Conservation (phyloP, 2,329 filamentous ascomycete genomes). For the Fusarium sp. region DNA sequence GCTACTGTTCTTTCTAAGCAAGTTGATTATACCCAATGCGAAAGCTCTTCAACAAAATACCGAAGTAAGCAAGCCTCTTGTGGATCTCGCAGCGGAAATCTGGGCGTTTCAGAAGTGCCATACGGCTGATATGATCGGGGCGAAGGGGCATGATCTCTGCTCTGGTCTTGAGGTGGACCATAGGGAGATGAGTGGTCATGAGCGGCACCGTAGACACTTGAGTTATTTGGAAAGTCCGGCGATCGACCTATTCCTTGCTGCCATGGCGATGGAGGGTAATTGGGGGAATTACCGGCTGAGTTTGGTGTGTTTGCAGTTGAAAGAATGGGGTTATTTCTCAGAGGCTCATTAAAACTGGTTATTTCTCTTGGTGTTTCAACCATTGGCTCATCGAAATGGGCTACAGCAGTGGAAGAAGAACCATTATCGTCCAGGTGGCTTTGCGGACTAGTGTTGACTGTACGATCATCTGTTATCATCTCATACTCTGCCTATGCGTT, state of each 20-base stretch:
- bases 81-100: conserved; percentile 52
- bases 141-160: conserved; percentile 13
- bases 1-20: fast-evolving
- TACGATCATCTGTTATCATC: not conserved
- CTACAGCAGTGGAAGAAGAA: not conserved
- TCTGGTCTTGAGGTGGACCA: conserved; percentile 11
- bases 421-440: conserved; percentile 1
- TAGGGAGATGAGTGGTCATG: conserved; percentile 34
- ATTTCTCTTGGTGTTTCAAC: not conserved
- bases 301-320: conserved; percentile 6
- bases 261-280: conserved; percentile 29
- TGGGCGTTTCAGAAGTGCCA: conserved; percentile 12
- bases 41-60: conserved; percentile 58
- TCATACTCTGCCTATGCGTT: no score
- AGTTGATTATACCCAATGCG: conserved; percentile 53
- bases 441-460: conserved; percentile 29
- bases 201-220: conserved; percentile 22
- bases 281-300: conserved; percentile 7
- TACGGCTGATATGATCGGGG: conserved; percentile 21
- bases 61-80: conserved; percentile 57
- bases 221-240: conserved; percentile 22
- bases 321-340: conserved; percentile 8
- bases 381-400: conserved; percentile 6
- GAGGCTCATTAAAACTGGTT: conserved; percentile 2
- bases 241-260: conserved; percentile 26